phyloP scores from a whole-genome alignment of 2,329 filamentous ascomycete species.

The Gremmenia infestans region DNA sequence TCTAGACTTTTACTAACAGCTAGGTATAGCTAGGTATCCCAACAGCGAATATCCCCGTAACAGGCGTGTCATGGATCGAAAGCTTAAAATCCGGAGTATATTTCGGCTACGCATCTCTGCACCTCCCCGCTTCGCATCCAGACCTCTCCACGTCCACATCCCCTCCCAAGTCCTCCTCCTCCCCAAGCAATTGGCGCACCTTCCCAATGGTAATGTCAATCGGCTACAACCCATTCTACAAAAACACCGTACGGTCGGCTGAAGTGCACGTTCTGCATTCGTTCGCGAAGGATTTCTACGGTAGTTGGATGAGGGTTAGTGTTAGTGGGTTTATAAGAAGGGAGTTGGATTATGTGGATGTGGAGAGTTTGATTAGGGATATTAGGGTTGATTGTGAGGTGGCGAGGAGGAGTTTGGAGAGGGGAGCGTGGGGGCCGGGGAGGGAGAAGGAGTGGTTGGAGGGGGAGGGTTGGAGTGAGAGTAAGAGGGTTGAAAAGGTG shows the following conservation, averaged over 20 bases:
- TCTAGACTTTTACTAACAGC: too few relatives aligned
- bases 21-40: constrained; percentile 77
- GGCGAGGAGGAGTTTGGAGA: constrained; percentile 63
- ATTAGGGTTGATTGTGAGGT: constrained; percentile 88
- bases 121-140: constrained; percentile 47
- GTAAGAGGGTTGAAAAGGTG: neutral
- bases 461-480: constrained; percentile 8
- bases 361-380: constrained; percentile 81
- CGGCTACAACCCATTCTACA: constrained; percentile 97
- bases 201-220: constrained; percentile 91
- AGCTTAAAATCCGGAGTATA: constrained; percentile 76
- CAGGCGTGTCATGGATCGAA: constrained; percentile 57
- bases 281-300: constrained; percentile 82
- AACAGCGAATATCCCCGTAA: constrained; percentile 85
- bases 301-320: constrained; percentile 68
- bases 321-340: constrained; percentile 85
- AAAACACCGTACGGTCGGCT: constrained; percentile 79
- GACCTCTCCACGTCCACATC: constrained; percentile 14
- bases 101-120: constrained; percentile 83
- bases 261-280: constrained; percentile 84
- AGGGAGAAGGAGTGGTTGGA: constrained; percentile 16
- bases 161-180: constrained; percentile 14
- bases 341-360: constrained; percentile 80
- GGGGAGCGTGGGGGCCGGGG: constrained; percentile 51
- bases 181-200: constrained; percentile 37